A percentile compares a stretch with the other conserved stretches of the same genome.
These are phyloP conservation scores for Rhizopus microsporus DNA, from an alignment of 371 early-diverging fungal species.

Conservation along the genomic window DNA sequence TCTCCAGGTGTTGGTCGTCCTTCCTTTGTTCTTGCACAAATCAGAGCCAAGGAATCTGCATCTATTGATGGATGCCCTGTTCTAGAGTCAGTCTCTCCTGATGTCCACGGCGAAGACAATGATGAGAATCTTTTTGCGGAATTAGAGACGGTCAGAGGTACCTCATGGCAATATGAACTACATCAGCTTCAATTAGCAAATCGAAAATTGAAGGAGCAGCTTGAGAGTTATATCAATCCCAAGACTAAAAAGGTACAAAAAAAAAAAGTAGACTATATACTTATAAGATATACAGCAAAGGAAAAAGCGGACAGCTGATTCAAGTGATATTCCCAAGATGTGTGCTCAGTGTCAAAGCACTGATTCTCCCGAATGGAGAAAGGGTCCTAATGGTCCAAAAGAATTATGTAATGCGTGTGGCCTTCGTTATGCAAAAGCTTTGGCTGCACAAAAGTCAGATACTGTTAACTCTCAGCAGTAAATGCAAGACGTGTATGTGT, in stretches of 20 bases:
- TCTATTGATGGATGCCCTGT: not conserved
- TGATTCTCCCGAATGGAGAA: constrained; percentile 84
- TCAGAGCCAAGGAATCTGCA: constrained; percentile 24
- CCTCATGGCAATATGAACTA: constrained; percentile 56
- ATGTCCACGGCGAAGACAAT: constrained; percentile 4
- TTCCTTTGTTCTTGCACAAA: constrained; percentile 42
- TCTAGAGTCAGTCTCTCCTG: constrained; percentile 10
- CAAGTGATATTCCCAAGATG: constrained; percentile 33
- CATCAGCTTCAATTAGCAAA: constrained; percentile 52
- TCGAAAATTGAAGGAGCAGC: constrained; percentile 39
- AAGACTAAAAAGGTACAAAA: constrained; percentile 28
- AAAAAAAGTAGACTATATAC: constrained; percentile 1
- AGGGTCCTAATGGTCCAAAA: constrained; percentile 77
- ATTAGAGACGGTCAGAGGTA: constrained; percentile 41
- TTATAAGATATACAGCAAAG: constrained; percentile 20
- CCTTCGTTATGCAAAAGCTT: constrained; percentile 50
- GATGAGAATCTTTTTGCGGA: constrained; percentile 49
- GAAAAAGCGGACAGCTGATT: constrained; percentile 25
- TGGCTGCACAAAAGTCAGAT: constrained; percentile 15
- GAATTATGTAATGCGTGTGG: constrained; percentile 91
- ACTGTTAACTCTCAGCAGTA: not conserved
- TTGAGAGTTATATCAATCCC: constrained; percentile 28
- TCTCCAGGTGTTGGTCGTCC: constrained; percentile 28
- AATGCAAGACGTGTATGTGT: too few species aligned
- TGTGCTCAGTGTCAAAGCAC: constrained; percentile 68